Evolutionary conservation across 371 early-diverging fungal species (phyloP).

Genomic region (Enterospora canceri): DNA sequence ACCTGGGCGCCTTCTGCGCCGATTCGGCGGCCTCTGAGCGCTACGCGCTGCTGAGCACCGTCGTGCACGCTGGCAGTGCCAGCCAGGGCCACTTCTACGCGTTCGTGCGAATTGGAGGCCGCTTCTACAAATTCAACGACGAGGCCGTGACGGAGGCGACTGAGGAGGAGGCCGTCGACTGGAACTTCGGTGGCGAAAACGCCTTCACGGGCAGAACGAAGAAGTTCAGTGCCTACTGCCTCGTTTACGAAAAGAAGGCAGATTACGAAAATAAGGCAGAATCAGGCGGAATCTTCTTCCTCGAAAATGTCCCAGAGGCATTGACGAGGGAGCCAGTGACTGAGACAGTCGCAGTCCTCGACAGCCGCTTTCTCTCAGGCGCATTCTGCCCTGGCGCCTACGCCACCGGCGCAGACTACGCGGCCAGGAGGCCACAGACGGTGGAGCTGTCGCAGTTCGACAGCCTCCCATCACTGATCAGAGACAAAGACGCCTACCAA

Average conservation of each 20-base stretch:
- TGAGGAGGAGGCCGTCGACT: slow-evolving; percentile 71
- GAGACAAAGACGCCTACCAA: neutral
- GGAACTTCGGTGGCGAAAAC: slow-evolving; percentile 62
- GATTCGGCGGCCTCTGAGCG: neutral
- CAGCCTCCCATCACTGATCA: neutral
- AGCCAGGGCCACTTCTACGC: slow-evolving; percentile 93
- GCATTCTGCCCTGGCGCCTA: slow-evolving; percentile 11
- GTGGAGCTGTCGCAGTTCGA: neutral
- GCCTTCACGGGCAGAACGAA: slow-evolving; percentile 38
- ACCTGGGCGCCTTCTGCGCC: slow-evolving; percentile 38
- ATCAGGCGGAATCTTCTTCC: too few species aligned
- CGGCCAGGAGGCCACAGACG: neutral
- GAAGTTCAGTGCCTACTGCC: slow-evolving; percentile 49
- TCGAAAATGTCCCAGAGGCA: neutral
- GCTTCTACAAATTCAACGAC: slow-evolving; percentile 78
- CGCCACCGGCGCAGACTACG: neutral
- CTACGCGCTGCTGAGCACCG: slow-evolving; percentile 61
- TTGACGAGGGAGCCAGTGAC: neutral
- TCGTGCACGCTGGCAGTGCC: slow-evolving; percentile 86
- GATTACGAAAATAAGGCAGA: neutral
- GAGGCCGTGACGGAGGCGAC: slow-evolving; percentile 74
- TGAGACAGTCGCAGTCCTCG: neutral
- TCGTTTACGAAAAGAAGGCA: slow-evolving; percentile 50
- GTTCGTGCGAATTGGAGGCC: slow-evolving; percentile 65
- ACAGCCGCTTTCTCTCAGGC: neutral